Evolutionary conservation across 345 rosid species (phyloP).

Genomic region (Citrus cavaleriei): DNA sequence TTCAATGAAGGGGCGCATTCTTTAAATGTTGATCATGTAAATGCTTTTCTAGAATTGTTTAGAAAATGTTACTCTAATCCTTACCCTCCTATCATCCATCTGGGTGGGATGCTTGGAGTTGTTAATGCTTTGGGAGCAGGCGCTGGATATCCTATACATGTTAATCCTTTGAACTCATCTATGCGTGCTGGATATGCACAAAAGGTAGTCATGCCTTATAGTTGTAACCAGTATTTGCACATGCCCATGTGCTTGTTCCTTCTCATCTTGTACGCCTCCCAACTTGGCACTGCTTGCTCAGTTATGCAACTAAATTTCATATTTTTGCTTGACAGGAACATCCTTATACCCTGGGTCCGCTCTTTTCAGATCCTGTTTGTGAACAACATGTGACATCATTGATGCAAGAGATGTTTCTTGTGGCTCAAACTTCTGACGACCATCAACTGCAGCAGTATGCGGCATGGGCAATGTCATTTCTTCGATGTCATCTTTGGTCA

Average conservation of each 20-base stretch:
- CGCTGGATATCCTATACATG: constrained; percentile 61
- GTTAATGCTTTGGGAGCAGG: constrained; percentile 81
- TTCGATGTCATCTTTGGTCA: constrained; percentile 62
- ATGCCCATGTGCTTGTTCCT: neutral
- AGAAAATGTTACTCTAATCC: constrained; percentile 69
- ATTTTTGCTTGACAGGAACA: constrained; percentile 50
- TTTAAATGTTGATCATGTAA: constrained; percentile 49
- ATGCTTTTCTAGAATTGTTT: constrained; percentile 56
- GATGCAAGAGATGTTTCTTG: constrained; percentile 80
- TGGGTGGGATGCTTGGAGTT: constrained; percentile 92
- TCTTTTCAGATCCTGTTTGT: constrained; percentile 55
- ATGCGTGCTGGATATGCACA: constrained; percentile 30
- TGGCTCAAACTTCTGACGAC: constrained; percentile 73
- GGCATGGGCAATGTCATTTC: constrained; percentile 84
- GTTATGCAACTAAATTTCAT: constrained; percentile 8
- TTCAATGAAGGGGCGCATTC: constrained; percentile 69
- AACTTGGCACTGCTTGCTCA: neutral
- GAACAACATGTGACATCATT: constrained; percentile 51
- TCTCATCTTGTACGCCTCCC: neutral
- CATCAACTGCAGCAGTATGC: constrained; percentile 68
- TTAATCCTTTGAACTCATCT: constrained; percentile 38
- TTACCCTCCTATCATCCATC: constrained; percentile 51
- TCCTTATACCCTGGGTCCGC: constrained; percentile 46
- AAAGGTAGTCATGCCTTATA: constrained; percentile 38
- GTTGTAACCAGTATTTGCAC: neutral